Conservation (phyloP, 2,329 filamentous ascomycete species). For the Botrytis pseudocinerea region DNA sequence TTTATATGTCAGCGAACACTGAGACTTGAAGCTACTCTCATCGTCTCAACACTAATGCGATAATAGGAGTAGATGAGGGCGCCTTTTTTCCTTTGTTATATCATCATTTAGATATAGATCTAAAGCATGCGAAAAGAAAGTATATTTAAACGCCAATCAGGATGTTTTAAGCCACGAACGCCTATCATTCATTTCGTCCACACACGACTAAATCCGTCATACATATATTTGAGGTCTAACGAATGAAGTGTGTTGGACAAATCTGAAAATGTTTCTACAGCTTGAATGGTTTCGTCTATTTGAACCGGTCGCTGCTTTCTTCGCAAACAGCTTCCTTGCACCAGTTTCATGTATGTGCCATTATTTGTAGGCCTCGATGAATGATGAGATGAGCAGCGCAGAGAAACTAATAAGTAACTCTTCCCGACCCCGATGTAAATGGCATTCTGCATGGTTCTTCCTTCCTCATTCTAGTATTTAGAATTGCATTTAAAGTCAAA, state of each 20-base stretch:
- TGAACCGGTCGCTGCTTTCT: not conserved
- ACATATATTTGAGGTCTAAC: not conserved
- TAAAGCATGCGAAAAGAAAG: conserved; percentile 1
- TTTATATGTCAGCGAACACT: conserved; percentile 7
- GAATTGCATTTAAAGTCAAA: not conserved
- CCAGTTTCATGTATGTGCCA: not conserved
- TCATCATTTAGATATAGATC: conserved; percentile 5
- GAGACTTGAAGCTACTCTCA: conserved; percentile 8
- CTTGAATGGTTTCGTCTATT: not conserved
- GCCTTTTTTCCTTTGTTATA: conserved; percentile 12
- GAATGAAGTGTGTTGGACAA: not conserved
- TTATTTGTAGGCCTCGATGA: not conserved
- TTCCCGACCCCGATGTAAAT: not conserved
- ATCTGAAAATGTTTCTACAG: not conserved
- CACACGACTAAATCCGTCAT: not conserved
- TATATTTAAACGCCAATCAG: conserved; percentile 2
- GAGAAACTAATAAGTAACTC: not conserved
- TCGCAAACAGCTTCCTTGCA: not conserved
- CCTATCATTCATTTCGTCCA: not conserved
- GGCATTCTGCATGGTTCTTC: not conserved
- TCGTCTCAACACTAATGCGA: conserved; percentile 12
- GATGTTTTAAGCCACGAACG: conserved; percentile 8
- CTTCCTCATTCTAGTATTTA: not conserved
- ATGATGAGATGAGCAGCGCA: not conserved
- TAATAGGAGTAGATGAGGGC: conserved; percentile 7